Conservation (phyloP, 1,284 basidiomycete species). For the Rhodotorula sp. region DNA sequence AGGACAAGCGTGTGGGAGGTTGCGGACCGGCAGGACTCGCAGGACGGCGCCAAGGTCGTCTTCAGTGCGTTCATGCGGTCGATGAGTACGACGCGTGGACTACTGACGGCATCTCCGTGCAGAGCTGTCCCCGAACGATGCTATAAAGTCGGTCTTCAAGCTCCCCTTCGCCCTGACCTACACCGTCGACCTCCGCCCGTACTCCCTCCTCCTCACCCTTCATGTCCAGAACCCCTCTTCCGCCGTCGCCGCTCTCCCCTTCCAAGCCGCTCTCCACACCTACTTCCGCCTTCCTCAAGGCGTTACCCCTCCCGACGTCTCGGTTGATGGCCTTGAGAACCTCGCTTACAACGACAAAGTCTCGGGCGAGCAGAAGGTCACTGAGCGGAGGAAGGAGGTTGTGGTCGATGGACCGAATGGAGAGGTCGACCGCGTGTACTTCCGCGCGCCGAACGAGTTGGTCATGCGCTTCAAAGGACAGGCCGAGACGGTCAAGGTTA, state of each 20-base stretch:
- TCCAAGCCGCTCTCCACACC: slow-evolving; percentile 51
- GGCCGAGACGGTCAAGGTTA: slow-evolving; percentile 15
- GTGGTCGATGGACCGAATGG: slow-evolving; percentile 38
- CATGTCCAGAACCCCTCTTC: slow-evolving; percentile 22
- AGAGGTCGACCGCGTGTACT: slow-evolving; percentile 45
- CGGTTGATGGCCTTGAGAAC: slow-evolving; percentile 37
- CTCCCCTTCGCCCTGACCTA: slow-evolving; percentile 43
- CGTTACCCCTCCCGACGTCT: slow-evolving; percentile 30
- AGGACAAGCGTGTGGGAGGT: slow-evolving; percentile 40
- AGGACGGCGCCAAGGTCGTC: slow-evolving; percentile 38
- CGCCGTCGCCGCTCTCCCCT: slow-evolving; percentile 40
- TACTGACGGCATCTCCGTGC: not conserved
- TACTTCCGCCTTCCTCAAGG: slow-evolving; percentile 46
- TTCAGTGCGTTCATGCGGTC: slow-evolving; percentile 33
- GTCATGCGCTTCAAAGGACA: slow-evolving; percentile 22
- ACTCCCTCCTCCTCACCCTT: slow-evolving; percentile 21
- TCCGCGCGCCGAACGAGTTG: slow-evolving; percentile 35
- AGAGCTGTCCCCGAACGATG: slow-evolving; percentile 33
- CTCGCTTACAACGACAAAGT: slow-evolving; percentile 44
- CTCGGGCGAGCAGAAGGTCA: slow-evolving; percentile 10
- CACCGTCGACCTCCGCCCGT: slow-evolving; percentile 41
- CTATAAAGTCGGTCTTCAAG: slow-evolving; percentile 13
- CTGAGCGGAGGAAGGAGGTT: slow-evolving; percentile 34
- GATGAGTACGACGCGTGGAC: too few species aligned
- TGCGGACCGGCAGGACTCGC: not conserved